Evolutionary conservation across 495 filamentous ascomycete species (phyloP).

Genomic region (Apiosordaria backusii): DNA sequence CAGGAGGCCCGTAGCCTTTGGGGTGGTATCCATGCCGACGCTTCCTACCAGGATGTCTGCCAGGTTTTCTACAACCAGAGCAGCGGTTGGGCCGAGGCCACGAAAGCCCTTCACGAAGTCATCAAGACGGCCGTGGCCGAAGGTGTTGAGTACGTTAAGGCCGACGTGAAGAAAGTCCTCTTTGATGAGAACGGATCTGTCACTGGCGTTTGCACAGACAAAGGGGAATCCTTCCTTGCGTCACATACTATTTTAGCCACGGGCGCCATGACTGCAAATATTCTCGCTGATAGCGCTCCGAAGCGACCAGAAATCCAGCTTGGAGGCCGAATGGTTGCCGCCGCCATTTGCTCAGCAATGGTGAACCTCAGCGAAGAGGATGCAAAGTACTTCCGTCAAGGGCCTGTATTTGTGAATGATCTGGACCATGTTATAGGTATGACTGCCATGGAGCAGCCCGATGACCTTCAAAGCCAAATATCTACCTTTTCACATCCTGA

Average conservation of each 20-base stretch:
- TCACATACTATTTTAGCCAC: slow-evolving; percentile 52
- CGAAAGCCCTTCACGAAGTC: slow-evolving; percentile 45
- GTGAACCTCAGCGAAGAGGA: background rate
- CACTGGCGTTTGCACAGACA: slow-evolving; percentile 42
- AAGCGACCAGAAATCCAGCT: slow-evolving; percentile 38
- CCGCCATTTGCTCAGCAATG: slow-evolving; percentile 24
- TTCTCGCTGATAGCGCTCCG: slow-evolving; percentile 52
- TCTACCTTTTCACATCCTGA: background rate
- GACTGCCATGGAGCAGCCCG: too few species aligned
- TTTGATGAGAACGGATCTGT: slow-evolving; percentile 17
- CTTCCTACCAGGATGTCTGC: slow-evolving; percentile 51
- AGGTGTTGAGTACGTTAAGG: slow-evolving; percentile 52
- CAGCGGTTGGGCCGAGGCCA: slow-evolving; percentile 63
- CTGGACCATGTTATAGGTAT: background rate
- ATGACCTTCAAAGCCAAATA: background rate
- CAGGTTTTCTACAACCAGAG: slow-evolving; percentile 48
- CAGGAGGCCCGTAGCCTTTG: slow-evolving; percentile 45
- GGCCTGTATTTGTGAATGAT: background rate
- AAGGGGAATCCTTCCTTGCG: slow-evolving; percentile 42
- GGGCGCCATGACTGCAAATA: slow-evolving; percentile 56
- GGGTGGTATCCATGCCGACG: slow-evolving; percentile 50
- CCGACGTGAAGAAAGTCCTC: slow-evolving; percentile 44
- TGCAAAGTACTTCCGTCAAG: too few species aligned
- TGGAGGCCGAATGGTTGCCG: slow-evolving; percentile 52
- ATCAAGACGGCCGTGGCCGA: slow-evolving; percentile 45